A percentile compares a stretch with the other conserved stretches of the same genome.
Conservation (phyloP, 495 filamentous ascomycete genomes). For the Annulohypoxylon nitens region DNA sequence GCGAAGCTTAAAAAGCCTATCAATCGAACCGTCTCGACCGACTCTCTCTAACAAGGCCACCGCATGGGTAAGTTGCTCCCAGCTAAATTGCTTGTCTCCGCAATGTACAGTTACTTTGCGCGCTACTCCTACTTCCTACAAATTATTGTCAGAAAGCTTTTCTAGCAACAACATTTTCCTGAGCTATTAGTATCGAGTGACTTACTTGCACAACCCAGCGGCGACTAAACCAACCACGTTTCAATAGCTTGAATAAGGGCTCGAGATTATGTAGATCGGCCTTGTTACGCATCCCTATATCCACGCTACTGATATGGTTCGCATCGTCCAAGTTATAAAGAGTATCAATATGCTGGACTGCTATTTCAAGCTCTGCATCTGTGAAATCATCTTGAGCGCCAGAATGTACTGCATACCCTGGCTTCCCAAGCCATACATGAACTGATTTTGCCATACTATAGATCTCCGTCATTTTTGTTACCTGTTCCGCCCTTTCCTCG, state of each 20-base stretch:
- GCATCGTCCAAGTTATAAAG: not conserved
- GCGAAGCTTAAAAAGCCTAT: not conserved
- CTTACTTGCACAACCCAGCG: not conserved
- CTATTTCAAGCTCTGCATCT: not conserved
- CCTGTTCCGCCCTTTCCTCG: not conserved
- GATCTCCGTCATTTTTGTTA: not conserved
- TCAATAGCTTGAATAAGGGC: not conserved
- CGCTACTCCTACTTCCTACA: not conserved
- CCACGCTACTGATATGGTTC: not conserved
- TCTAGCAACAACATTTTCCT: not conserved
- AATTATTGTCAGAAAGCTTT: not conserved
- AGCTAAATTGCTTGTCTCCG: not conserved
- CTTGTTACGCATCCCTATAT: not conserved
- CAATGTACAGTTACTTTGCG: not conserved
- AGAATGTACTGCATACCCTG: not conserved
- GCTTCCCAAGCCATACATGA: not conserved
- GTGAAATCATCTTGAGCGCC: not conserved
- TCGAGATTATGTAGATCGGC: not conserved
- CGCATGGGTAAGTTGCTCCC: not conserved
- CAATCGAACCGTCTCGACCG: not conserved
- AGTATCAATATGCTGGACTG: not conserved
- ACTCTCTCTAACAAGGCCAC: not conserved
- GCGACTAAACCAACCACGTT: not conserved
- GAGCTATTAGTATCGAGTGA: not conserved
- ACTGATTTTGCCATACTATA: not conserved